phyloP scores from a whole-genome alignment of 2,329 filamentous ascomycete species.

The Whalleya microplaca region DNA sequence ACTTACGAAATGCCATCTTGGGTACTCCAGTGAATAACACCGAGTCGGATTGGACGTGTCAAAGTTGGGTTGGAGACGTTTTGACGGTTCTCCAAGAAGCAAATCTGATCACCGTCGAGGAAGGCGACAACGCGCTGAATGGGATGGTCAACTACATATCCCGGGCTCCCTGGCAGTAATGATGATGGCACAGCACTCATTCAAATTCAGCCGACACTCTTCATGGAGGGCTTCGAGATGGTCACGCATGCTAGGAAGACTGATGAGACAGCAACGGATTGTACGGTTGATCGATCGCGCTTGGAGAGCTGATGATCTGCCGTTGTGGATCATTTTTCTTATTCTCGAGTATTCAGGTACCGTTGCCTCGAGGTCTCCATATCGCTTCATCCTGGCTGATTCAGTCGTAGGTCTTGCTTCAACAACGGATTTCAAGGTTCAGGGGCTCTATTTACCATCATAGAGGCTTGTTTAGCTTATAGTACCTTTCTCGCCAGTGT shows the following conservation, averaged over 20 bases:
- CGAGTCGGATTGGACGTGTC: constrained; percentile 33
- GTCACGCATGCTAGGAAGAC: constrained; percentile 1
- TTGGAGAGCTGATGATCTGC: constrained; percentile 1
- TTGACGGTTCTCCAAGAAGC: constrained; percentile 35
- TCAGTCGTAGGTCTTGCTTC: neutral
- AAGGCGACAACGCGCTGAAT: constrained; percentile 36
- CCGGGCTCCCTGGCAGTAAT: constrained; percentile 34
- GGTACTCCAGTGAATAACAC: constrained; percentile 32
- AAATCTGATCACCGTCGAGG: constrained; percentile 34
- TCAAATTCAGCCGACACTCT: constrained; percentile 5
- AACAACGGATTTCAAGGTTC: neutral
- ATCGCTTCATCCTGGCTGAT: neutral
- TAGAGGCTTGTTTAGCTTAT: neutral
- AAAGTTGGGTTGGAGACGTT: constrained; percentile 36
- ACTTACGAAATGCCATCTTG: constrained; percentile 31
- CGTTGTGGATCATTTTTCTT: neutral
- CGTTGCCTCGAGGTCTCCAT: neutral
- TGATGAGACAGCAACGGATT: constrained; percentile 9
- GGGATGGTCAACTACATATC: constrained; percentile 37
- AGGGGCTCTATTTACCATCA: neutral
- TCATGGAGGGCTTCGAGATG: constrained; percentile 11
- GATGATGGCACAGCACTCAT: neutral
- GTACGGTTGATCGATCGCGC: constrained; percentile 9
- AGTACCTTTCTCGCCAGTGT: neutral
- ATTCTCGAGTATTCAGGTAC: neutral